Evolutionary conservation across 176 grass and related monocot genomes (phyloP).

Genomic region (Eragrostis curvula): DNA sequence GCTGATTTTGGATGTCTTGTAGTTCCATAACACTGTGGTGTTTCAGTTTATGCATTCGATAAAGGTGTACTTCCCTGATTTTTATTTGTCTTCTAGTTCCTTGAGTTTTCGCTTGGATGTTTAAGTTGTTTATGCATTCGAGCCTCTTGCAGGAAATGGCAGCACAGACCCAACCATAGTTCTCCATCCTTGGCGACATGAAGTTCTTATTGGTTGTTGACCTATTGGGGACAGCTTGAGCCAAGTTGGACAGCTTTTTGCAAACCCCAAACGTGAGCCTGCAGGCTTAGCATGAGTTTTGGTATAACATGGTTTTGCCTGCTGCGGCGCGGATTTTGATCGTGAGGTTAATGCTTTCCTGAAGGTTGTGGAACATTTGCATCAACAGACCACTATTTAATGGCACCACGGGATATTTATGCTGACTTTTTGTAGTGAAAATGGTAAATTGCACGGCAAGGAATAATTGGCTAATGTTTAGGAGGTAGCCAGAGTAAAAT

Average conservation of each 20-base stretch:
- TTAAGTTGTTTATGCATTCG: conserved; percentile 41
- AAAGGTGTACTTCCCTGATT: neutral
- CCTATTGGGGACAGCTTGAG: neutral
- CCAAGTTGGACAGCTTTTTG: conserved; percentile 20
- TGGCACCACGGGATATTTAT: neutral
- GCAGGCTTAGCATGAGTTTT: conserved; percentile 23
- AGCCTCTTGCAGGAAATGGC: conserved; percentile 55
- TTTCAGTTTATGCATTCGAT: conserved; percentile 9
- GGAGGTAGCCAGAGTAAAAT: neutral
- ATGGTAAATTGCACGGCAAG: conserved; percentile 26
- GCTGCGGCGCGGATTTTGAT: neutral
- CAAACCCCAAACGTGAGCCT: conserved; percentile 1
- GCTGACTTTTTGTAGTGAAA: neutral
- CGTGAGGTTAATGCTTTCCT: neutral
- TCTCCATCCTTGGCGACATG: conserved; percentile 45
- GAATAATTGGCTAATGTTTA: neutral
- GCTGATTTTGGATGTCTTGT: neutral
- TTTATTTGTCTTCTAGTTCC: conserved; percentile 2
- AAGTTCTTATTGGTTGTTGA: conserved; percentile 20
- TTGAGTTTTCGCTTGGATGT: conserved; percentile 17
- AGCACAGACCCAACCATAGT: conserved; percentile 32
- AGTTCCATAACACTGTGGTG: neutral
- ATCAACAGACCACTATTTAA: conserved; percentile 21
- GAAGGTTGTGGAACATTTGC: neutral
- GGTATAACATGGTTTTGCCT: neutral